A percentile compares a stretch with the other conserved stretches of the same genome.
phyloP scores from a whole-genome alignment of 495 filamentous ascomycete genomes.

The Neurospora hispaniola region DNA sequence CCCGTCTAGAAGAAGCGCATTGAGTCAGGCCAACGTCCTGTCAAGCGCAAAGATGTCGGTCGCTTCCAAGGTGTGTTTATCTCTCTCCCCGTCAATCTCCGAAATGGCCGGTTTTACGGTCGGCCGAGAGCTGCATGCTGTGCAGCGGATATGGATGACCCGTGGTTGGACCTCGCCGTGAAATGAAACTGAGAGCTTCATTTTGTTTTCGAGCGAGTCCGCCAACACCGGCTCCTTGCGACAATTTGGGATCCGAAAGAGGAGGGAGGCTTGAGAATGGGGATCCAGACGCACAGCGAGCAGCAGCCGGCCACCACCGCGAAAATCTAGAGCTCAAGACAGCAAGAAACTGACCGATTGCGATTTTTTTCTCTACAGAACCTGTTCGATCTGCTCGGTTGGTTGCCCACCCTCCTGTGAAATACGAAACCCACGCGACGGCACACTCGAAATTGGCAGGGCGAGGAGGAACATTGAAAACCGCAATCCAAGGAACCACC shows the following conservation, averaged over 20 bases:
- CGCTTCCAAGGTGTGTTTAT: conserved; percentile 46
- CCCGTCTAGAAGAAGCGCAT: conserved; percentile 1
- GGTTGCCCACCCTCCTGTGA: conserved; percentile 10
- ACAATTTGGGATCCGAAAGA: conserved; percentile 3
- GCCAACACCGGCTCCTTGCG: not conserved
- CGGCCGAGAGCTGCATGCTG: not conserved
- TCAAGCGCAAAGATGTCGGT: conserved; percentile 49
- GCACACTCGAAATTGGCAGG: not conserved
- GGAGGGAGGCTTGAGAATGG: not conserved
- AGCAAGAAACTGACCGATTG: conserved; percentile 16
- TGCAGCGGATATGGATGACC: conserved; percentile 2
- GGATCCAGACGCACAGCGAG: not conserved
- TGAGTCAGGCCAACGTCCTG: not conserved
- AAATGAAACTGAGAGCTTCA: not conserved
- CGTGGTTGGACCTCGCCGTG: not conserved
- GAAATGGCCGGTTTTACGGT: not conserved
- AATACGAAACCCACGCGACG: conserved; percentile 8
- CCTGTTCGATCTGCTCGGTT: conserved; percentile 81
- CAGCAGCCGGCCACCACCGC: not conserved
- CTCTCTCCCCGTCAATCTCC: not conserved
- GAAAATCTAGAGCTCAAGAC: not conserved
- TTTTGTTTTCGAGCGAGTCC: conserved; percentile 2
- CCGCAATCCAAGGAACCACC: conserved; percentile 11
- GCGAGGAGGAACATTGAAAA: conserved; percentile 15
- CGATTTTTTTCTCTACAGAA: conserved; percentile 43